Evolutionary conservation across 768 basidiomycete species (phyloP).

Genomic region (Leccinum uliginosum): DNA sequence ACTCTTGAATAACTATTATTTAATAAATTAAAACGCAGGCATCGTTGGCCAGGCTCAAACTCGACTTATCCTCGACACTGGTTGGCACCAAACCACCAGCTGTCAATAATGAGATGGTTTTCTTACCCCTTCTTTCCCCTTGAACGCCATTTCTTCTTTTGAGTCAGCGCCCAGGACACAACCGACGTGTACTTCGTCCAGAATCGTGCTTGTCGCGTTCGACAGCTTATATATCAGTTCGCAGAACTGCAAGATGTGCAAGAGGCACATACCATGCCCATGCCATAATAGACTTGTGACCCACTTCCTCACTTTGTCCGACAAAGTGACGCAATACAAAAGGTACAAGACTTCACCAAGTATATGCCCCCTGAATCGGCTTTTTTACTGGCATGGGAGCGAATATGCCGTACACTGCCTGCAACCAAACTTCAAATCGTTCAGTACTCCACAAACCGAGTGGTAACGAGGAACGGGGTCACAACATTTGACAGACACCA

Average conservation of each 20-base stretch:
- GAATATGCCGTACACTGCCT: too few relatives aligned
- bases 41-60: background rate
- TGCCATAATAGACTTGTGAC: background rate
- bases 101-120: background rate
- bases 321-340: constrained; percentile 99
- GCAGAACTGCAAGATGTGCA: constrained; percentile 90
- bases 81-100: background rate
- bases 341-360: constrained; percentile 93
- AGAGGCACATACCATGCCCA: constrained; percentile 82
- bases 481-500: background rate
- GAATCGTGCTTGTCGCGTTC: background rate
- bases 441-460: background rate
- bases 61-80: background rate
- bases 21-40: background rate
- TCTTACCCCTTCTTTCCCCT: background rate
- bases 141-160: constrained; percentile 10
- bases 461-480: background rate
- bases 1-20: background rate
- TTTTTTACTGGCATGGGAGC: too few relatives aligned
- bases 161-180: constrained; percentile 59
- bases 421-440: too few relatives aligned
- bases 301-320: constrained; percentile 41
- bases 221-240: constrained; percentile 5
- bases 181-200: constrained; percentile 76
- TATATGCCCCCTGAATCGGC: background rate